These are phyloP conservation scores for Diaporthe caulivora DNA, from an alignment of 2,329 filamentous ascomycete genomes.

Conservation along the genomic window DNA sequence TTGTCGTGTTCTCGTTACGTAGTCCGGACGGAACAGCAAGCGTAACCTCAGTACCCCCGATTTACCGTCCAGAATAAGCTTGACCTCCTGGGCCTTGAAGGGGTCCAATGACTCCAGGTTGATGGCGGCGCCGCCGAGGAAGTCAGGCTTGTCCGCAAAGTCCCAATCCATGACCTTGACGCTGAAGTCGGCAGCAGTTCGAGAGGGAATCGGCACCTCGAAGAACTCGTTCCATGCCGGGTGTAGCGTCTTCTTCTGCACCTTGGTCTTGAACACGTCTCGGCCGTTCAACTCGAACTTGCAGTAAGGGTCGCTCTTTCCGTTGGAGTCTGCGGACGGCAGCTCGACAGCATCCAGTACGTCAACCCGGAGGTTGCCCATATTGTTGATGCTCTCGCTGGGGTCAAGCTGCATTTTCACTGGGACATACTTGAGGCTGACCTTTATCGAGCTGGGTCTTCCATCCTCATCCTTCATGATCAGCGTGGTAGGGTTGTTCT, in stretches of 20 bases:
- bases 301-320: conserved; percentile 97
- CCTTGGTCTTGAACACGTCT: conserved; percentile 94
- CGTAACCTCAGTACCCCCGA: conserved; percentile 86
- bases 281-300: conserved; percentile 92
- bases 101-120: conserved; percentile 86
- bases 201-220: conserved; percentile 83
- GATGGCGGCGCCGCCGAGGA: conserved; percentile 82
- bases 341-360: conserved; percentile 87
- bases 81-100: conserved; percentile 83
- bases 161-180: conserved; percentile 95
- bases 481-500: conserved; percentile 91
- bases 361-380: conserved; percentile 94
- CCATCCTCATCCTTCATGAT: conserved; percentile 84
- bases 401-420: conserved; percentile 95
- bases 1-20: conserved; percentile 87
- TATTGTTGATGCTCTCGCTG: conserved; percentile 98
- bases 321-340: conserved; percentile 95
- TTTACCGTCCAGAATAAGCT: conserved; percentile 85
- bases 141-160: conserved; percentile 94
- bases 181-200: conserved; percentile 85
- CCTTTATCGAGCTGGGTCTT: conserved; percentile 81
- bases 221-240: conserved; percentile 98
- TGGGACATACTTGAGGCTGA: conserved; percentile 95
- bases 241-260: conserved; percentile 95
- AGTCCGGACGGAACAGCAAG: conserved; percentile 92